Conservation (phyloP, 345 rosid species). For the Brassica napus region DNA sequence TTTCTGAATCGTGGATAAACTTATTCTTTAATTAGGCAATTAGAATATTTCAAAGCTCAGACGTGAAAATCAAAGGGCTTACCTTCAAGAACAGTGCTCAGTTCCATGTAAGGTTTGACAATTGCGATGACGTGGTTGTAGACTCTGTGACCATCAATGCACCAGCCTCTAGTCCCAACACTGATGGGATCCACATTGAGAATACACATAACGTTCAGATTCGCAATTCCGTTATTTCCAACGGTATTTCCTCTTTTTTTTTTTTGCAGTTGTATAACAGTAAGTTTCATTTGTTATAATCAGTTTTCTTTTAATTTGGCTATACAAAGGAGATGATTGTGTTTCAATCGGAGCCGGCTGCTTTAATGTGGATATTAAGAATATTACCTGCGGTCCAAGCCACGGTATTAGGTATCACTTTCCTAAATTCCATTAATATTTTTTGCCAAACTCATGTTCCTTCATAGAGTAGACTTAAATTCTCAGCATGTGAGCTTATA, state of each 20-base stretch:
- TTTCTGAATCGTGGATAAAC: background rate
- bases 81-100: slow-evolving; percentile 61
- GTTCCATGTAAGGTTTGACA: slow-evolving; percentile 71
- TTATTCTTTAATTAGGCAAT: slow-evolving; percentile 40
- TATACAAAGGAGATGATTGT: slow-evolving; percentile 74
- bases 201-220: slow-evolving; percentile 57
- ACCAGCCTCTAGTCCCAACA: slow-evolving; percentile 80
- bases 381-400: slow-evolving; percentile 89
- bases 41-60: slow-evolving; percentile 59
- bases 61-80: slow-evolving; percentile 56
- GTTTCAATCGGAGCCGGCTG: slow-evolving; percentile 81
- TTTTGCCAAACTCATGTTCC: slow-evolving; percentile 27
- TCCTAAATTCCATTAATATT: background rate
- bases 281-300: background rate
- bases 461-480: slow-evolving; percentile 5
- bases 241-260: slow-evolving; percentile 42
- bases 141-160: slow-evolving; percentile 59
- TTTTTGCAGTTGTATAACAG: background rate
- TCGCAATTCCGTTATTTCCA: slow-evolving; percentile 69
- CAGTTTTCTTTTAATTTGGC: background rate
- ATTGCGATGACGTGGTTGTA: slow-evolving; percentile 47
- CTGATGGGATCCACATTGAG: slow-evolving; percentile 88
- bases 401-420: slow-evolving; percentile 80
- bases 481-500: background rate
- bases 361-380: slow-evolving; percentile 66